Base-by-base conservation (phyloP, 495 filamentous ascomycete genomes). In the Evansstolkia leycettana region DNA sequence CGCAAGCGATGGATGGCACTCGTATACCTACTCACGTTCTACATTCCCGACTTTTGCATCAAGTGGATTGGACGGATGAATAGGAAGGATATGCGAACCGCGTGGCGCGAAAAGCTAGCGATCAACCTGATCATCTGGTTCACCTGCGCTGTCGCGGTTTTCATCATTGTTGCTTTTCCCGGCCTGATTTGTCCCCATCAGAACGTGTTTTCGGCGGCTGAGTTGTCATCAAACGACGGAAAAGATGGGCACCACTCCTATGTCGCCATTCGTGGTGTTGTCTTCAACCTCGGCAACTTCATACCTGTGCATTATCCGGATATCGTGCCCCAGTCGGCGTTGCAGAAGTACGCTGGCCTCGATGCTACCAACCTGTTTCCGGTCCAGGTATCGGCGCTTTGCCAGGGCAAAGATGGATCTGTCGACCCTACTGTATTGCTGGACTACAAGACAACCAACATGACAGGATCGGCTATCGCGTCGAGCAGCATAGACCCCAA, bases 61-160 rank as follows among this genome's bases (percentile, higher is more conserved):
- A 70, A 76, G 31, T 69, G 67, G 50, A 37, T 92, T 36, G 88
- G 88, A 11, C 72, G 84, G 11, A 95, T 94, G 80, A 76, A 79
- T 45, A 80, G 90, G 31, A 89, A 89, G 54, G 90, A 98, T 50
- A 75, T 98, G n/a, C 82, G 85, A 29, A 68, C 78, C 42, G 90
- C 90, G 2, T 98, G 90, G 90, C 73, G 90, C 40, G 90, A 98
- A 54, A 98, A 98, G 68, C 58, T 96, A 37, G 90, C 90, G 23
- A 99, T 99, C 70, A 99, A 99, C 65, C 58, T 96, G 44, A 73
- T 96, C 57, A 99, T 99, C 51, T 99, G 90, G 90, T 70, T 89
- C 41, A 69, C 67, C 47, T 96, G 90, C 58, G 62, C 61, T 31
- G 62, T 82, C 43, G 75, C 83, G 2, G 69, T 81, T 30, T 99